phyloP scores from a whole-genome alignment of 2,329 filamentous ascomycete species.

The Claviceps cyperi region DNA sequence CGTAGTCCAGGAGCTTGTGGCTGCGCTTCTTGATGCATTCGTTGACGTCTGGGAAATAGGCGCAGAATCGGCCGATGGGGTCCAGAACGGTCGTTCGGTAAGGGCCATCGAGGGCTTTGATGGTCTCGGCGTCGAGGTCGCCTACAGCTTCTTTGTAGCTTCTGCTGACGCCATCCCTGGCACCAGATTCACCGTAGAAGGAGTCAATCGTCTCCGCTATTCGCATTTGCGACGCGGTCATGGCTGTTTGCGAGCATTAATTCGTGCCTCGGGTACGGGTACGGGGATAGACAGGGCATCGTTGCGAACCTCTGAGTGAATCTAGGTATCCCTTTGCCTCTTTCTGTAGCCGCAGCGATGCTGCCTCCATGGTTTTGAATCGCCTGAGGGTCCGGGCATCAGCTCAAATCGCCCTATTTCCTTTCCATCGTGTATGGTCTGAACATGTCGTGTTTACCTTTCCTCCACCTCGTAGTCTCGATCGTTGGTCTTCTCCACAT shows the following conservation, averaged over 20 bases:
- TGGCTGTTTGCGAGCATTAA: constrained; percentile 40
- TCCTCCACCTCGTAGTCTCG: constrained; percentile 98
- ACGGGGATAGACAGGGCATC: not conserved
- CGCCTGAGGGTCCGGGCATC: constrained; percentile 41
- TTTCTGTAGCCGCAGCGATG: constrained; percentile 82
- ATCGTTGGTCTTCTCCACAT: constrained; percentile 97
- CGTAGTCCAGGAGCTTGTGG: constrained; percentile 97
- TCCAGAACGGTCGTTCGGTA: constrained; percentile 91
- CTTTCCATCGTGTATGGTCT: not conserved
- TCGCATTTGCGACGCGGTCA: constrained; percentile 98
- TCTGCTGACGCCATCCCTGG: constrained; percentile 84
- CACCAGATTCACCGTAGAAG: constrained; percentile 93
- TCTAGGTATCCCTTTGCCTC: constrained; percentile 97
- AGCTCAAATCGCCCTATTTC: constrained; percentile 5
- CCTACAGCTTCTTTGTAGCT: constrained; percentile 98
- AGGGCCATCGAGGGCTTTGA: constrained; percentile 93
- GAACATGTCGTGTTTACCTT: constrained; percentile 35
- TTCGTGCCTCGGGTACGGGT: not conserved
- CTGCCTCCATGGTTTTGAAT: constrained; percentile 94
- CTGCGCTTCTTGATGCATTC: constrained; percentile 99
- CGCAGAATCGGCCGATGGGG: constrained; percentile 89
- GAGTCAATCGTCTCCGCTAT: constrained; percentile 99
- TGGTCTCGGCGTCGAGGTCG: constrained; percentile 93
- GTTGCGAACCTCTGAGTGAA: constrained; percentile 60
- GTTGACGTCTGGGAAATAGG: constrained; percentile 98